Evolutionary conservation across 2,329 filamentous ascomycete genomes (phyloP), one percentile per base, ranked within the genome.

Genomic region (Botrytis hyacinthi): DNA sequence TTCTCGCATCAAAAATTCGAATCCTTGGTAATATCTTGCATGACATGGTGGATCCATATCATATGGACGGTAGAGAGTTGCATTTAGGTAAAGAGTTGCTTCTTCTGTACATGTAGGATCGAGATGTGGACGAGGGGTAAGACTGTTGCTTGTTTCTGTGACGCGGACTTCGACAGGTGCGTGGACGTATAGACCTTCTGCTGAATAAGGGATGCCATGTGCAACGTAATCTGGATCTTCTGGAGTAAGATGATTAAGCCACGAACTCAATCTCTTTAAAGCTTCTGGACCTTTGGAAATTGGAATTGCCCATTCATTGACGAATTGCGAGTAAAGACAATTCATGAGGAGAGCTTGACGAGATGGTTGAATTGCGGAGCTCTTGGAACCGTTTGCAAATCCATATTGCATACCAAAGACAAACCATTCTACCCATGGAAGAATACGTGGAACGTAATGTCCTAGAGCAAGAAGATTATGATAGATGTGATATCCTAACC

Each of bases 321-420:
- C 96, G 79, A 94, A 97, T 81, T 99, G 96, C n/a, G 93, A 95
- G 85, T 98, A 99, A 9, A 98, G 88, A 80, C 96, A 99, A 84
- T 99, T 96, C 93, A 99, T 95, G 70, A 98, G 86, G 63, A 98
- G 88, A 20, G 94, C 95, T 76, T 91, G 86, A 74, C 92, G 90
- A 76, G 92, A 92, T 35, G 92, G 90, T 82, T 98, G 92, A 29
- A 98, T 89, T 9, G 92, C 95, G n/a, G 87, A 86, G 7, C 90
- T 92, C 70, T 87, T 86, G 4, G 86, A 87, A 68, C 90, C 90
- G 75, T 93, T 88, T 48, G 86, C 86, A 86, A 98, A 98, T 70
- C 95, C 95, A 81, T 98, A 98, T 82, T 98, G 95, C 92, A 98
- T 94, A 78, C 95, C 94, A 79, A 98, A 98, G 72, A 98, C 92